Evolutionary conservation across 2,329 filamentous ascomycete species (phyloP).

Genomic region (Trichoderma afroharzianum): DNA sequence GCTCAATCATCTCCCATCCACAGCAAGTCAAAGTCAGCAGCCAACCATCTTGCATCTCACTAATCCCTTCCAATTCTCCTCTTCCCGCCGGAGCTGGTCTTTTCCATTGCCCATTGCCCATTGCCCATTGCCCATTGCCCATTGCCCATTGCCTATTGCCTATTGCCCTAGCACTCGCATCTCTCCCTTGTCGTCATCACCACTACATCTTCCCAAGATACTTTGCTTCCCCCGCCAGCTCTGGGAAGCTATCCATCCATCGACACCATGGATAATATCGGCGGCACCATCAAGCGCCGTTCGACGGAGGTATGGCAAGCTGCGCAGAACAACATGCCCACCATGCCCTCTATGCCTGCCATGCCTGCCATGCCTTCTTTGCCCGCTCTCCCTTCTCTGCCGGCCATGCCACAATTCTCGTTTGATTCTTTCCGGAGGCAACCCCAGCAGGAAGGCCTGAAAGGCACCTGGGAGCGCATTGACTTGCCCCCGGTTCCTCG

Average conservation of each 20-base stretch:
- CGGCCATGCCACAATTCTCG: conserved; percentile 10
- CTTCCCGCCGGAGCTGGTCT: neutral
- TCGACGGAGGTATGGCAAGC: conserved; percentile 51
- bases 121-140: too few species aligned
- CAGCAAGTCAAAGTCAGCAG: conserved; percentile 7
- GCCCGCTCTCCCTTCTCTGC: conserved; percentile 25
- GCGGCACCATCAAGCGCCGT: conserved; percentile 50
- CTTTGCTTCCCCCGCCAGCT: neutral
- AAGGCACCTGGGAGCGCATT: conserved; percentile 60
- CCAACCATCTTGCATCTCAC: conserved; percentile 16
- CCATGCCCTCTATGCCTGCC: neutral
- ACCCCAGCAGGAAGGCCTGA: conserved; percentile 35
- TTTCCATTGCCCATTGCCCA: neutral
- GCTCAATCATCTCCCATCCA: neutral
- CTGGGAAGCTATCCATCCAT: neutral
- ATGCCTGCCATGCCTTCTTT: neutral
- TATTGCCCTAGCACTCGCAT: neutral
- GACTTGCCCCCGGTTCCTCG: conserved; percentile 56
- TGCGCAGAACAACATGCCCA: conserved; percentile 43
- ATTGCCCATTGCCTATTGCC: too few species aligned
- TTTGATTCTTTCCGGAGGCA: conserved; percentile 12
- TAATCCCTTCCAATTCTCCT: conserved; percentile 2
- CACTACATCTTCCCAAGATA: neutral
- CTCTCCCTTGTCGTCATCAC: neutral
- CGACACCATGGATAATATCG: conserved; percentile 50